Percentiles rank a stretch among this genome's conserved stretches.
Evolutionary conservation across 2,329 filamentous ascomycete species (phyloP).

Genomic region (Cladosporium sp.): DNA sequence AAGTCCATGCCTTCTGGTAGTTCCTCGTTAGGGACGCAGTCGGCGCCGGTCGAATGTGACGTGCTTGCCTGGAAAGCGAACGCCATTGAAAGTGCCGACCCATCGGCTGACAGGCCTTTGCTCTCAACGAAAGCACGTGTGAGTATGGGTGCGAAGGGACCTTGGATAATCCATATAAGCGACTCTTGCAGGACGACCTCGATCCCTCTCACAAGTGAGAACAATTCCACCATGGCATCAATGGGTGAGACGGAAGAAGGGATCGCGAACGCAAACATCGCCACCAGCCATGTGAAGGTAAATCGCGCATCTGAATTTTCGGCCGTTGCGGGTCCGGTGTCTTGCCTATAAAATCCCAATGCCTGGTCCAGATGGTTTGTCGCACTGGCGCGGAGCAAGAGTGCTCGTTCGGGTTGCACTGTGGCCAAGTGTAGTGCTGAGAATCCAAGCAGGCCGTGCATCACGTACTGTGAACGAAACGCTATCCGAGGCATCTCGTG

Average conservation of each 20-base stretch:
- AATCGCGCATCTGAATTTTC: constrained; percentile 34
- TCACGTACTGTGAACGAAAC: constrained; percentile 30
- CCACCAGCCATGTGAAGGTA: constrained; percentile 32
- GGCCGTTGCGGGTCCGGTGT: constrained; percentile 23
- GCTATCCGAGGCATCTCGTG: constrained; percentile 31
- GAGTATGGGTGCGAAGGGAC: constrained; percentile 33
- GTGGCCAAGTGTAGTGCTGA: constrained; percentile 33
- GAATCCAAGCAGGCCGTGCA: constrained; percentile 35
- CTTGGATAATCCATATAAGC: constrained; percentile 33
- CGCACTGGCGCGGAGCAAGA: constrained; percentile 29
- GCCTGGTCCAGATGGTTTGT: constrained; percentile 36
- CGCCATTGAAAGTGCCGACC: constrained; percentile 12
- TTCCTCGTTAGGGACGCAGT: neutral
- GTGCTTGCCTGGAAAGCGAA: constrained; percentile 14
- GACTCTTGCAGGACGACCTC: constrained; percentile 28
- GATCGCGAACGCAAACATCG: constrained; percentile 32
- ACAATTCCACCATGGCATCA: constrained; percentile 32
- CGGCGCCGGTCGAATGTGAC: neutral
- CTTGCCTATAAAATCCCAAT: constrained; percentile 29
- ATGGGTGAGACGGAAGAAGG: constrained; percentile 32
- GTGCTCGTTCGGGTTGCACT: constrained; percentile 26
- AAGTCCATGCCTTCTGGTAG: constrained; percentile 33
- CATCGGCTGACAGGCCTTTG: constrained; percentile 3
- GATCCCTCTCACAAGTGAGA: constrained; percentile 31
- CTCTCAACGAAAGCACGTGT: constrained; percentile 21